Conservation (phyloP, 768 basidiomycete species). For the Phaeolepiota aurea region DNA sequence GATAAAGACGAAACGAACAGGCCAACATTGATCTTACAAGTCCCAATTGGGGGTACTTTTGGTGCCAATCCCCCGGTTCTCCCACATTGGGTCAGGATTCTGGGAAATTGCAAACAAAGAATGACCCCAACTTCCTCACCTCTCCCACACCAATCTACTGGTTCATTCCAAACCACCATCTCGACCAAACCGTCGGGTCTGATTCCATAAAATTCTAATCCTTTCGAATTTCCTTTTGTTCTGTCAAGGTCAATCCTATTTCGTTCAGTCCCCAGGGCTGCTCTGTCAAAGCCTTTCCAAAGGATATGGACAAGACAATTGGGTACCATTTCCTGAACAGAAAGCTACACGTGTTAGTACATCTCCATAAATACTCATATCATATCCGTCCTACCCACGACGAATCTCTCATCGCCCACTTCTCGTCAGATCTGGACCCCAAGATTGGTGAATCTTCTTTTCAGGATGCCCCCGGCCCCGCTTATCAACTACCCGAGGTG, state of each 20-base stretch:
- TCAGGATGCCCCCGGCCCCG: background rate
- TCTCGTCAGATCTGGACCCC: background rate
- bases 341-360: too few relatives aligned
- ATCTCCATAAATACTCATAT: too few relatives aligned
- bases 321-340: too few relatives aligned
- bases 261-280: too few relatives aligned
- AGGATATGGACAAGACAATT: too few relatives aligned
- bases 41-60: constrained; percentile 4
- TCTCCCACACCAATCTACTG: constrained; percentile 6
- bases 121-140: background rate
- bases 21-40: background rate
- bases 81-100: constrained; percentile 1
- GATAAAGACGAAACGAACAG: background rate
- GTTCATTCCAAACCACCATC: constrained; percentile 1
- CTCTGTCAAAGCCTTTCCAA: too few relatives aligned
- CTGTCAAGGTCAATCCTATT: too few relatives aligned
- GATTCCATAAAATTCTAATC: too few relatives aligned
- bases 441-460: background rate
- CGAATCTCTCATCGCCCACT: background rate
- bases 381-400: background rate
- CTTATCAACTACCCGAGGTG: background rate
- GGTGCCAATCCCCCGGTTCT: constrained; percentile 4
- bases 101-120: background rate
- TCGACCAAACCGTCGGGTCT: constrained; percentile 1
- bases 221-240: background rate